Conservation (phyloP, 345 rosid species). For the Clarkia xantiana region DNA sequence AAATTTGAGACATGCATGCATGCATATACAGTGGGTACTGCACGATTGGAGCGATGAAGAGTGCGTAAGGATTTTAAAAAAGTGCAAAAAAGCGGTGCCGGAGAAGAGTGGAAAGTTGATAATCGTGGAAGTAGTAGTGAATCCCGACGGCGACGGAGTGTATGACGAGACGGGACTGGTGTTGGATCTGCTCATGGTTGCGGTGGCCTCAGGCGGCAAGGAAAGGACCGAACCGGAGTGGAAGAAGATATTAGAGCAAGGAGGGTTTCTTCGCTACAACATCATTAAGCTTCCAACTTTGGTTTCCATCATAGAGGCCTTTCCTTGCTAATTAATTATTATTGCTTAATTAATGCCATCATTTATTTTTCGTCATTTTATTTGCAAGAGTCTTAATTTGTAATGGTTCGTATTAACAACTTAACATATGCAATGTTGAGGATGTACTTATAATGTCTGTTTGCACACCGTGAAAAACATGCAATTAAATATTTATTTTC, state of each 20-base stretch:
- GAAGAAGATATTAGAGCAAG: conserved; percentile 16
- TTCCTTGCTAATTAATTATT: not conserved
- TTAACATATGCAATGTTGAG: no score
- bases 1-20: no score
- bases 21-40: conserved; percentile 11
- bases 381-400: no score
- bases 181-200: conserved; percentile 20
- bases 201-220: conserved; percentile 10
- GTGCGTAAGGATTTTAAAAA: conserved; percentile 16
- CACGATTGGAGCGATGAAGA: conserved; percentile 20
- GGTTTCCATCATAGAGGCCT: conserved; percentile 19
- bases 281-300: conserved; percentile 14
- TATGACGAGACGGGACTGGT: conserved; percentile 3
- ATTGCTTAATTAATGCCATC: no score
- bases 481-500: no score
- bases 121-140: conserved; percentile 11
- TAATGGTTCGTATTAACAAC: no score
- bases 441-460: no score
- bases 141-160: not conserved
- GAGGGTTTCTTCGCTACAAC: conserved; percentile 21
- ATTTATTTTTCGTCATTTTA: no score
- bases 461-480: no score
- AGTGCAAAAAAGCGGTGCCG: conserved; percentile 12
- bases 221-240: conserved; percentile 21
- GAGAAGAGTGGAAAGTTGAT: conserved; percentile 11